Evolutionary conservation across 441 rosid species (phyloP).

Genomic region (California macrophylla): DNA sequence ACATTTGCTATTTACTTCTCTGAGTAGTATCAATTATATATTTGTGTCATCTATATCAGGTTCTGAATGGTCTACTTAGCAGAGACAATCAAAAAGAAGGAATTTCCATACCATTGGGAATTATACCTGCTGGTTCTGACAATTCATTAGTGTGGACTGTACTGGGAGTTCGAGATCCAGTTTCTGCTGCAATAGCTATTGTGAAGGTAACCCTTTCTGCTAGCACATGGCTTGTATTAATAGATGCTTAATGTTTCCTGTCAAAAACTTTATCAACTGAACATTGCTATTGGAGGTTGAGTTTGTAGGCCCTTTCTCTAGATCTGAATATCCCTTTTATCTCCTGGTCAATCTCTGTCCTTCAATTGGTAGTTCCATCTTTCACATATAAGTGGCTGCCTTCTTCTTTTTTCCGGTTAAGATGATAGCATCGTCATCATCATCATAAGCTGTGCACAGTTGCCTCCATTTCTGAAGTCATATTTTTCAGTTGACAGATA

Average conservation of each 20-base stretch:
- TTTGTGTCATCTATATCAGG: constrained; percentile 31
- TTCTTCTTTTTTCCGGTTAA: neutral
- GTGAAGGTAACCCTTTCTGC: constrained; percentile 50
- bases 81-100: constrained; percentile 93
- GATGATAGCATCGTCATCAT: neutral
- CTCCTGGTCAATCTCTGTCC: constrained; percentile 1
- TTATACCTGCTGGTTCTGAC: constrained; percentile 97
- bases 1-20: constrained; percentile 1
- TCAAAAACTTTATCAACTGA: neutral
- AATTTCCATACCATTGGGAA: constrained; percentile 91
- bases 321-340: neutral
- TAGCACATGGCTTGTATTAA: neutral
- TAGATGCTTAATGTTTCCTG: neutral
- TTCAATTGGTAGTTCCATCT: neutral
- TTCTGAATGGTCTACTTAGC: constrained; percentile 78
- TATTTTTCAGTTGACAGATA: neutral
- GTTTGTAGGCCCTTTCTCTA: neutral
- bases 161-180: constrained; percentile 90
- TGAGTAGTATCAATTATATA: neutral
- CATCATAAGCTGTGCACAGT: neutral
- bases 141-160: constrained; percentile 98
- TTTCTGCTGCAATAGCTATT: constrained; percentile 83
- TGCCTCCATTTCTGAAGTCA: neutral
- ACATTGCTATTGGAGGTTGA: neutral
- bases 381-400: neutral